Evolutionary conservation across 768 basidiomycete species (phyloP), one percentile per base, ranked within the genome.

Genomic region (Russula abietina): DNA sequence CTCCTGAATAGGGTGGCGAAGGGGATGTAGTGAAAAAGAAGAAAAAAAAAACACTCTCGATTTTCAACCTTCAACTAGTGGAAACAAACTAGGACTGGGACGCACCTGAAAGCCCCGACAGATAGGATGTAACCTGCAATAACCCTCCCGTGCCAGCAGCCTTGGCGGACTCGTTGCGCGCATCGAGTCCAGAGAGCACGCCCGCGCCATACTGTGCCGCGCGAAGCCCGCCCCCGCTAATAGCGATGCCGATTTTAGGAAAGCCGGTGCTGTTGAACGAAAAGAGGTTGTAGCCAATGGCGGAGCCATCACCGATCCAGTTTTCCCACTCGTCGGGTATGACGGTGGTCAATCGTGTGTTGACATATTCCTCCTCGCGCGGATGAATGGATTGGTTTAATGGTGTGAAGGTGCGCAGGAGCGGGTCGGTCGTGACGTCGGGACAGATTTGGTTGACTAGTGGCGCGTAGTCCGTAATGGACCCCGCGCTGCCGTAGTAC

Each of bases 211-310:
- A 87, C 62, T 83, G 81, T 0, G 87, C 86, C 0, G 88, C 81
- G 43, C 90, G 78, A 45, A 85, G 79, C 0, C 88, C 88, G 16
- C 86, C 86, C 2, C 90, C 90, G 26, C 85, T 84, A 11, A 89
- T 74, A 1, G 88, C 88, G 55, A 89, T 75, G 2, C 81, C 87
- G 28, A 89, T 73, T 57, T 75, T 79, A 9, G 85, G 82, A 59
- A 81, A 77, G 28, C 73, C 70, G 2, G 66, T 72, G 46, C 67
- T 72, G 45, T 71, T 67, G n/a, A 84, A 80, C 0, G 66, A 61
- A 16, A 75, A 67, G n/a, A 84, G 61, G 60, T 78, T 73, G 70
- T 87, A 87, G 2, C 85, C 81, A 12, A 85, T 73, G 48, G 70
- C 63, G 2, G 80, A 79, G 9, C 77, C 80, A 65, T 87, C 74